These are phyloP conservation scores for Trypanosoma brucei DNA, from an alignment of 208 protist genomes.

Conservation along the genomic window DNA sequence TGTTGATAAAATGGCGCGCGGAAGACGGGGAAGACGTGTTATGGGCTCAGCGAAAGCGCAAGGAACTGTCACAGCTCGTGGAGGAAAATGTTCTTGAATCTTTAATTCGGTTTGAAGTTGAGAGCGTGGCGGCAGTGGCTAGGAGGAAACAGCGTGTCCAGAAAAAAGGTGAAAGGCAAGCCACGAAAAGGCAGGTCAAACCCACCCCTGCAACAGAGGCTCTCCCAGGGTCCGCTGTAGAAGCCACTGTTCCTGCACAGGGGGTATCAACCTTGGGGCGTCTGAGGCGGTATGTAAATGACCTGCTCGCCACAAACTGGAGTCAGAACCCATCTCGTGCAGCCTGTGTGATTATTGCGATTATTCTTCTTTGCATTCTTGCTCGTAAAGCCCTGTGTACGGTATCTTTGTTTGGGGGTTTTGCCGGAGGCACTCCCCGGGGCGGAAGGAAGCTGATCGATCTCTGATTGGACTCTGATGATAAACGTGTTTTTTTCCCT, in stretches of 20 bases:
- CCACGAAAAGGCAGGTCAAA: not conserved
- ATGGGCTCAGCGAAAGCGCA: constrained; percentile 1
- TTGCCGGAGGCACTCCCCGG: constrained; percentile 2
- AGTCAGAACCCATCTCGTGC: constrained; percentile 6
- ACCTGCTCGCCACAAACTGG: constrained; percentile 6
- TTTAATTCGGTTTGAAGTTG: constrained; percentile 19
- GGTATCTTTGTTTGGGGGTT: not conserved
- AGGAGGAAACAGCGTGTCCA: constrained; percentile 16
- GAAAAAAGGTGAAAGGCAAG: constrained; percentile 4
- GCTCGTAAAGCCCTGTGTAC: not conserved
- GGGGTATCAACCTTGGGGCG: not conserved
- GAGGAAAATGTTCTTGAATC: constrained; percentile 12
- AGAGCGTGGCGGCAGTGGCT: not conserved
- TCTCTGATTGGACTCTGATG: constrained; percentile 1
- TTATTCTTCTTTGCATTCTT: constrained; percentile 19
- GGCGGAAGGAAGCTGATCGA: constrained; percentile 11
- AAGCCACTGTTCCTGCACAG: not conserved
- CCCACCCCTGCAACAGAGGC: not conserved
- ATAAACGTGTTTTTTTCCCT: too few species aligned
- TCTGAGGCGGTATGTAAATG: not conserved
- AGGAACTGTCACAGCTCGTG: constrained; percentile 7
- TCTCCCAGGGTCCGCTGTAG: not conserved
- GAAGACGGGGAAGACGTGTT: constrained; percentile 2
- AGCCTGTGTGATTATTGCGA: constrained; percentile 1
- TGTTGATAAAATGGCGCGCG: constrained; percentile 14